Base-by-base conservation (phyloP, 2,329 filamentous ascomycete genomes). In the Neocatenulostroma microsporum region DNA sequence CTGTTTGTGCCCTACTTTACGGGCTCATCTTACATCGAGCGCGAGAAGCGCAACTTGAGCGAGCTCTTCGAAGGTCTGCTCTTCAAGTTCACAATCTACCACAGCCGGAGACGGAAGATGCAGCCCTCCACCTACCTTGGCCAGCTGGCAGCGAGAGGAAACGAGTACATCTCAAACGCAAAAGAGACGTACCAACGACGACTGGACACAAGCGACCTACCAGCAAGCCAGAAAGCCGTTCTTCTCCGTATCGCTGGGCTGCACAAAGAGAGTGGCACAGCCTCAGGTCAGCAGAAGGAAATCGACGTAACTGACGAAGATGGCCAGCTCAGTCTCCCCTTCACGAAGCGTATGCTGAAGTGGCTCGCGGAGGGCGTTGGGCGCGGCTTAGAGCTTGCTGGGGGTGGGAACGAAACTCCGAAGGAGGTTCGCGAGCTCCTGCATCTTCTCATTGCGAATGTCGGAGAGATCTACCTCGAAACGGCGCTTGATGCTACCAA, bases 291-390 rank as follows among this genome's bases (percentile, higher is more conserved):
- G 17, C 78, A 78, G 38, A 82, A 83, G 48, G 88, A 94, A 35
- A 86, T 94, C 40, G 88, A 94, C 56, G 83, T 96, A 21, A 80
- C 82, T 0, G 91, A 96, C 41, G 80, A 89, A 55, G 89, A 98
- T 54, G 91, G 91, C 21, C 72, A 78, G 39, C 68, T 96, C 18
- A 89, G 80, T 48, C 70, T 93, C 4, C 70, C 78, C n/a, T 87
- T 84, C 58, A 85, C 88, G n/a, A 96, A 96, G 64, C 77, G 91
- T 39, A 98, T 98, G 88, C 74, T 98, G 41, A 93, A 85, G 57
- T 98, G 91, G 91, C 69, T 98, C 26, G 91, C 91, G 2, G 91
- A 98, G 67, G 87, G 85, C 44, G 89, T 98, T 17, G 84, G 91
- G 25, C 74, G 91, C 45, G 86, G 87, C 0, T 71, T 98, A 8